Base-by-base conservation (phyloP, 2,329 filamentous ascomycete species). In the Zelopaecilomyces penicillatus region DNA sequence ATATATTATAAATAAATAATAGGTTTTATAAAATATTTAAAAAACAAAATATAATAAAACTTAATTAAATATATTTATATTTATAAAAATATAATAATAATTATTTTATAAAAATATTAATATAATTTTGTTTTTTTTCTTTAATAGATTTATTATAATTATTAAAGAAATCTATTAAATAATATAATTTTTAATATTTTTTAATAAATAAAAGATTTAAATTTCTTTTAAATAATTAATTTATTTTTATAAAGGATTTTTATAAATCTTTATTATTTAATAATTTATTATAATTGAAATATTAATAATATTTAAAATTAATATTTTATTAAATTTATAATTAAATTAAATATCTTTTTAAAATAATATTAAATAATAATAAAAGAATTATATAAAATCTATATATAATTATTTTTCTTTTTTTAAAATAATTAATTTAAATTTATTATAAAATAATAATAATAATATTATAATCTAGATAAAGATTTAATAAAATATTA, bases 121-220 rank as follows among this genome's bases (percentile, higher is more conserved):
- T 37, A 7, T 37, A 8, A 8, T 19, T 37, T 37, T 9, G 26
- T 8, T 11, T 9, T 37, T 9, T 37, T 11, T 8, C 12, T 37
- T 37, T 37, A 37, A 37, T 37, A 11, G 26, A 8, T 37, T 37
- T 9, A 11, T 19, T 37, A 6, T 11, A 37, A 6, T 37, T 37
- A 37, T 37, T 11, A 37, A 37, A 9, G 12, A 37, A 37, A 37
- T 37, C 35, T 37, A 9, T 37, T 37, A 37, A 8, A 9, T 37
- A n/a, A n/a, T n/a, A n/a, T n/a, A n/a, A n/a, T 37, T 37, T 37
- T 37, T 37, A 37, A 8, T 37, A 37, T 19, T 37, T 37, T 37
- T 11, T 19, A 11, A 37, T 6, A 9, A 40, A 5, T n/a, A 30
- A 40, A 12, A 28, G 12, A 11, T 30, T 28, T 39, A 39, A 37